phyloP scores from a whole-genome alignment of 2,329 filamentous ascomycete genomes.

The Aplosporella prunicola region DNA sequence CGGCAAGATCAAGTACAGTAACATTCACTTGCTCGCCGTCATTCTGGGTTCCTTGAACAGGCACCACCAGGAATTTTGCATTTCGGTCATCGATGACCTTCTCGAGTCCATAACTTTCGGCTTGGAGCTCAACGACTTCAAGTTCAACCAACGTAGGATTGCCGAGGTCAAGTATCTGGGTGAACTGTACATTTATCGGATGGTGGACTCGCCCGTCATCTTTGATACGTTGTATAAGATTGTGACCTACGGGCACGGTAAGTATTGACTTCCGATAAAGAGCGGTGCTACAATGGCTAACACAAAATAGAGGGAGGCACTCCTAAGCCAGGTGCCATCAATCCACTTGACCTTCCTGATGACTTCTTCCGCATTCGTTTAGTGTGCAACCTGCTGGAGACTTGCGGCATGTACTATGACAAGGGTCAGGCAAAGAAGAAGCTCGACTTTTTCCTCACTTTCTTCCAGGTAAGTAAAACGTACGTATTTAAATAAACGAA shows the following conservation, averaged over 20 bases:
- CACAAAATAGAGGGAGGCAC: conserved; percentile 70
- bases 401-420: conserved; percentile 92
- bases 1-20: conserved; percentile 94
- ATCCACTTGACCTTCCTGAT: conserved; percentile 74
- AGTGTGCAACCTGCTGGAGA: conserved; percentile 81
- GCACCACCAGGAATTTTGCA: conserved; percentile 84
- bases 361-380: conserved; percentile 94
- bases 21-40: conserved; percentile 86
- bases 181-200: conserved; percentile 94
- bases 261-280: background rate
- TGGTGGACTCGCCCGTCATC: conserved; percentile 89
- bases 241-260: conserved; percentile 78
- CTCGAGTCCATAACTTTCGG: conserved; percentile 82
- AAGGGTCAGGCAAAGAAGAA: conserved; percentile 92
- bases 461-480: conserved; percentile 59
- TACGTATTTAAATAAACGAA: conserved; percentile 7
- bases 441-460: conserved; percentile 91
- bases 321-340: conserved; percentile 67
- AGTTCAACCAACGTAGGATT: conserved; percentile 88
- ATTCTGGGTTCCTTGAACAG: conserved; percentile 80
- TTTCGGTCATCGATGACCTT: conserved; percentile 83
- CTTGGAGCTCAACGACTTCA: conserved; percentile 92
- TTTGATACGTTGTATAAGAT: conserved; percentile 95
- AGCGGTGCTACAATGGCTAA: conserved; percentile 24
- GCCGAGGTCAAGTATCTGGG: conserved; percentile 94